These are phyloP conservation scores for Penicillium rolfsii DNA, from an alignment of 2,329 filamentous ascomycete genomes.

Conservation along the genomic window DNA sequence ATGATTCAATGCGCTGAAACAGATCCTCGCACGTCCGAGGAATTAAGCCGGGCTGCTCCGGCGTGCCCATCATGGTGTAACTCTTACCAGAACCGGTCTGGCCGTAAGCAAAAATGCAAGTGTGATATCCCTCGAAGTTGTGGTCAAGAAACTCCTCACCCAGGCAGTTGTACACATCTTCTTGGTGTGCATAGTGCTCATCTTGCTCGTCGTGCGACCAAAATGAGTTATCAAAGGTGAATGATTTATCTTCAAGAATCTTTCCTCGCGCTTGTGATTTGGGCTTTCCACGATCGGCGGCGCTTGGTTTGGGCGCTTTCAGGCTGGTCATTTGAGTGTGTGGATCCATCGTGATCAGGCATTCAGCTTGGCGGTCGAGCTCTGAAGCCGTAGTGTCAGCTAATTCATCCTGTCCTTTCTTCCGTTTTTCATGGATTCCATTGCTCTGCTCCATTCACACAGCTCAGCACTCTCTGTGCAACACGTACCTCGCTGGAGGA, in stretches of 20 bases:
- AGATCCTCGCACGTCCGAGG: constrained; percentile 94
- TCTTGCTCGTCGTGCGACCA: constrained; percentile 87
- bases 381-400: constrained; percentile 58
- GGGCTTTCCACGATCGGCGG: constrained; percentile 55
- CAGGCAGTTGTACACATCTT: constrained; percentile 89
- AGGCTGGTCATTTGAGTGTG: constrained; percentile 82
- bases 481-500: constrained; percentile 71
- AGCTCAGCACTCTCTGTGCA: neutral
- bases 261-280: constrained; percentile 68
- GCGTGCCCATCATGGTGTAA: constrained; percentile 94
- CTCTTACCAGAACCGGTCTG: constrained; percentile 98
- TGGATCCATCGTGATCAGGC: constrained; percentile 90
- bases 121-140: constrained; percentile 99
- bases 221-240: constrained; percentile 97
- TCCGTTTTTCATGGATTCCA: no score
- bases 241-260: constrained; percentile 81
- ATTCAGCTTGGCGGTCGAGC: constrained; percentile 76
- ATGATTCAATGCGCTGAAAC: constrained; percentile 86
- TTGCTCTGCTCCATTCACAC: neutral
- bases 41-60: constrained; percentile 86
- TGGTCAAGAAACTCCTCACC: constrained; percentile 98
- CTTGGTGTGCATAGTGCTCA: constrained; percentile 85
- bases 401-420: neutral
- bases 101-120: constrained; percentile 97
- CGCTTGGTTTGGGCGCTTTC: constrained; percentile 65